phyloP scores from a whole-genome alignment of 2,329 filamentous ascomycete species.

The Penicillium sp. region DNA sequence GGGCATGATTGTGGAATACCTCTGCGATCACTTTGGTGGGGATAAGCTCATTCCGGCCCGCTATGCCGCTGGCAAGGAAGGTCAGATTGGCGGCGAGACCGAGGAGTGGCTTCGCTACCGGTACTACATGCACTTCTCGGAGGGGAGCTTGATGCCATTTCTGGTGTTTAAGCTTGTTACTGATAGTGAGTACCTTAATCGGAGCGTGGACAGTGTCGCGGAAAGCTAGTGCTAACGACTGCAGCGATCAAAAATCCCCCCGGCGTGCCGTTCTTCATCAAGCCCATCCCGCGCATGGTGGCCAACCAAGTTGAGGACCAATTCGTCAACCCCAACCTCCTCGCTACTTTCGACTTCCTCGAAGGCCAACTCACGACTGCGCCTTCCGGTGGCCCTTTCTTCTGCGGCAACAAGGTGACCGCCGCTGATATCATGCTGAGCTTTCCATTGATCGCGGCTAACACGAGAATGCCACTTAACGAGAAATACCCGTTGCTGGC shows the following conservation, averaged over 20 bases:
- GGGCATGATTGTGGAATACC: conserved; percentile 79
- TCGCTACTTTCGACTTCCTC: conserved; percentile 50
- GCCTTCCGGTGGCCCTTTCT: conserved; percentile 42
- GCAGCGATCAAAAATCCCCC: conserved; percentile 56
- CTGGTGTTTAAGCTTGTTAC: conserved; percentile 70
- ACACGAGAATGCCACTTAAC: conserved; percentile 37
- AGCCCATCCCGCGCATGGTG: conserved; percentile 64
- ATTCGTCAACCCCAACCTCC: conserved; percentile 48
- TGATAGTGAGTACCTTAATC: conserved; percentile 49
- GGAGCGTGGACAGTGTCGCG: too few relatives aligned
- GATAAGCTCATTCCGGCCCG: conserved; percentile 55
- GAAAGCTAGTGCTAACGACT: neutral
- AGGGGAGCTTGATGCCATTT: conserved; percentile 80
- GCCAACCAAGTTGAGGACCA: conserved; percentile 49
- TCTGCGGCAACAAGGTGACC: conserved; percentile 51
- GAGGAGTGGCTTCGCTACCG: conserved; percentile 65
- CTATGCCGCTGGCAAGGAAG: conserved; percentile 58
- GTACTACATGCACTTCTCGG: conserved; percentile 81
- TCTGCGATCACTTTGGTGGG: conserved; percentile 69
- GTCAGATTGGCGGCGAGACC: conserved; percentile 61
- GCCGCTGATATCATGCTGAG: conserved; percentile 55
- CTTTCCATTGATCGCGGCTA: conserved; percentile 50
- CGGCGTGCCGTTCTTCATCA: conserved; percentile 69
- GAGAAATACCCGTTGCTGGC: conserved; percentile 45
- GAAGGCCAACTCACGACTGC: conserved; percentile 51